Evolutionary conservation across 805 yeast species (phyloP), one percentile per base, ranked within the genome.

Genomic region (Candida parachauliodes): DNA sequence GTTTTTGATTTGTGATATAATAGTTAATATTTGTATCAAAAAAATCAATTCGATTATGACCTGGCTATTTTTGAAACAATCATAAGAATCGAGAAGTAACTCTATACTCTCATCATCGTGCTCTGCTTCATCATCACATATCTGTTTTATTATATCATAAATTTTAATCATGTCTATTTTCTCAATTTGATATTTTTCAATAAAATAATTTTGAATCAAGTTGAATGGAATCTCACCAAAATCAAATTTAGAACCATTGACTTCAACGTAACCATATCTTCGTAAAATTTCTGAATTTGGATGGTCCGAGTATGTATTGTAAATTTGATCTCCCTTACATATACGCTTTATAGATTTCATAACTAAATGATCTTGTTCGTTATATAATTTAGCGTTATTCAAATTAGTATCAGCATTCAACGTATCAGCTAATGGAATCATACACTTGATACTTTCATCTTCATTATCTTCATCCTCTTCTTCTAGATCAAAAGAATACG

Each of bases 371-470:
- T 65, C 73, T n/a, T 23, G 16, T 15, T 68, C 64, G 44, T 77
- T 77, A 28, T 70, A 71, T 43, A 88, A 61, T 40, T 79, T 74
- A 6, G 96, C 96, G 56, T 91, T 91, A 50, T 79, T 79, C 12
- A 74, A 64, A 7, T 71, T 70, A 1, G 95, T 83, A 52, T 89
- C 93, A 1, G 96, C 87, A 54, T 93, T 91, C 42, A 93, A 63
- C 16, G 87, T 80, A 54, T 91, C 98, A 0, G 98, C 98, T 32
- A 88, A 64, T 0, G 98, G 96, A 3, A 89, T 88, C 95, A 93
- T 83, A 0, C 94, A 82, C 55, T 89, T 89, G 1, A 44, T 44
- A 3, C 46, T 51, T 10, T 46, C 56, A 15, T 45, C 51, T 5
- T 48, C 50, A 5, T 54, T 59, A 12, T 24, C 19, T n/a, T 22